Evolutionary conservation across 352 stramenopile species (phyloP), one percentile per base, ranked within the genome.

Genomic region (Phytopythium vexans): DNA sequence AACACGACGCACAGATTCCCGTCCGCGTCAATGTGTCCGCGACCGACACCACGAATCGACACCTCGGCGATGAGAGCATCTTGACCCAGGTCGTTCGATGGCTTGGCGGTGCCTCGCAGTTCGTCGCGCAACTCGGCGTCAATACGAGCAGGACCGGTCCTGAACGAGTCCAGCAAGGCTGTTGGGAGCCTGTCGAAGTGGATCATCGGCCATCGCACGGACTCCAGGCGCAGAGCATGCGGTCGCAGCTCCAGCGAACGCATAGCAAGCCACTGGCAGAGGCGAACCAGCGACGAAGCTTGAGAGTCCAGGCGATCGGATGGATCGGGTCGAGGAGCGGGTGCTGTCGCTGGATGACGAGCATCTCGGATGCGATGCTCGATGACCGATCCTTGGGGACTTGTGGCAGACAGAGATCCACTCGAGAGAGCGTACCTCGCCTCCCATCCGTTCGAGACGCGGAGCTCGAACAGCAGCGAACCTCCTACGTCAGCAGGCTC

Each of bases 211-310:
- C 76, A 76, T 3, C 78, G 60, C 15, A 7, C 1, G 0, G 4
- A n/a, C 31, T 74, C 60, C 27, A 65, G 45, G 27, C 53, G 53
- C 15, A 85, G 63, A n/a, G 72, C 72, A 6, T 69, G 66, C 43
- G 56, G 58, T 6, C 79, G 76, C 33, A 89, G 33, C 33, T 87
- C 74, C 48, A 86, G 68, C 6, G 56, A 58, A 1, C 79, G 79
- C 46, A 82, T 41, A 2, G 67, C 64, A 15, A 89, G 59, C 37
- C 72, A 82, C 33, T 88, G 74, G 41, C 76, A 85, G 34, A 89
- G 60, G 3, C 66, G 66, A 51, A 79, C 56, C 16, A 84, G 43
- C 14, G 61, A 41, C 16, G 62, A 60, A 14, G 70, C 49, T 32
- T 46, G 42, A 6, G 41, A 6, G 37, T 41, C 55, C 32, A 64